Conservation (phyloP, 495 filamentous ascomycete species). For the Halenospora varia region DNA sequence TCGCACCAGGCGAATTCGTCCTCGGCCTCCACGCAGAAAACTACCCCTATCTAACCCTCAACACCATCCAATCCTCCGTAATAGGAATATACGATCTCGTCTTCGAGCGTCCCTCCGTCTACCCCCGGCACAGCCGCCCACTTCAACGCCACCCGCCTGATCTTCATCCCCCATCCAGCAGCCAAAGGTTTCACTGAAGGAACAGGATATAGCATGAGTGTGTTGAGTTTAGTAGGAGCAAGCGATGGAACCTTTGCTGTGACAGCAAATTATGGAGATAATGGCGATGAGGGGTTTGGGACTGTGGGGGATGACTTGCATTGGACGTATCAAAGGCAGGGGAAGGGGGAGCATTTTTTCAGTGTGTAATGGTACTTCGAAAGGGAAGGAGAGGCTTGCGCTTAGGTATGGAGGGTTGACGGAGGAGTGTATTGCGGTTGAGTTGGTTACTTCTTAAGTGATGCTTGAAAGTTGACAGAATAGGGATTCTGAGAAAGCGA, state of each 20-base stretch:
- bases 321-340: not conserved
- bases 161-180: not conserved
- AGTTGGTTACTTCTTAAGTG: too few relatives aligned
- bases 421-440: too few relatives aligned
- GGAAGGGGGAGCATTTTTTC: too few relatives aligned
- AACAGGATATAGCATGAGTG: not conserved
- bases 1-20: not conserved
- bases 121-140: not conserved
- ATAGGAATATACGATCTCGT: not conserved
- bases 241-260: not conserved
- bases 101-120: not conserved
- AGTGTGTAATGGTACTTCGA: not conserved
- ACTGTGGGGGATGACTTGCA: not conserved
- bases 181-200: not conserved
- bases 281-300: not conserved
- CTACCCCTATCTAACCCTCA: not conserved
- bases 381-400: not conserved
- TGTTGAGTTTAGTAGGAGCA: not conserved
- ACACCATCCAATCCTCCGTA: not conserved
- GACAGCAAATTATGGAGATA: not conserved
- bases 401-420: not conserved
- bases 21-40: not conserved
- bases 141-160: not conserved
- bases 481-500: too few relatives aligned
- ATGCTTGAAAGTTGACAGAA: too few relatives aligned